Base-by-base conservation (phyloP, 169 alveolate species). In the Eimeria acervulina region DNA sequence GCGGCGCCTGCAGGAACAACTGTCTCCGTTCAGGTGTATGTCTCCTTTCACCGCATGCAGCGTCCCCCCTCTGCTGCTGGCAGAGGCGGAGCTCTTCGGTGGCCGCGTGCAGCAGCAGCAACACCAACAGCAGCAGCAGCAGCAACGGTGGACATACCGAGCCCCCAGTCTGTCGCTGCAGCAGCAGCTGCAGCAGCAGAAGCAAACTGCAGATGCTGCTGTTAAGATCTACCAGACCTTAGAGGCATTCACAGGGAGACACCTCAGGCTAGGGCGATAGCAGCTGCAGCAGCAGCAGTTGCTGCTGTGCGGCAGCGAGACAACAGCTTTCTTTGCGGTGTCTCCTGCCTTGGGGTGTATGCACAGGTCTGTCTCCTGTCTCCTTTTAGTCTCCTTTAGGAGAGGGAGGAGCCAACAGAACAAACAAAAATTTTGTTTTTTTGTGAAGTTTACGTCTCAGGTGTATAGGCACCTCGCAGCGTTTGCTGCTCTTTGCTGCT, bases 151-250 rank as follows among this genome's bases (percentile, higher is more conserved):
- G 85, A 8, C 47, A 4, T 40, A 74, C 31, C 13, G 85, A 59
- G 85, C 36, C 21, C 59, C 85, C 44, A 74, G 59, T 40, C 85
- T 74, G 47, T 59, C 19, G 85, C 55, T 33, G 85, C 85, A 33
- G 85, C 85, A 74, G 55, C 85, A 33, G 51, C 51, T 28, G 85
- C 55, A 5, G 85, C 85, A 33, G 85, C 85, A 74, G 55, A 52
- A 33, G 33, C 36, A 28, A 31, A 36, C 85, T 8, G 55, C 59
- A 12, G 52, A 5, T 33, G 59, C 42, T 38, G 85, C 44, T 12
- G 28, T 40, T 38, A 28, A 36, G 47, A 40, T 70, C 23, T 26
- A 2, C 3, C 19, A 28, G 38, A 21, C 85, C 13, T 40, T 74
- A 74, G 55, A 33, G 85, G 85, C 85, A 3, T 74, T 74, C 31